Base-by-base conservation (phyloP, 108 stramenopile genomes). In the Licmophora abbreviata region DNA sequence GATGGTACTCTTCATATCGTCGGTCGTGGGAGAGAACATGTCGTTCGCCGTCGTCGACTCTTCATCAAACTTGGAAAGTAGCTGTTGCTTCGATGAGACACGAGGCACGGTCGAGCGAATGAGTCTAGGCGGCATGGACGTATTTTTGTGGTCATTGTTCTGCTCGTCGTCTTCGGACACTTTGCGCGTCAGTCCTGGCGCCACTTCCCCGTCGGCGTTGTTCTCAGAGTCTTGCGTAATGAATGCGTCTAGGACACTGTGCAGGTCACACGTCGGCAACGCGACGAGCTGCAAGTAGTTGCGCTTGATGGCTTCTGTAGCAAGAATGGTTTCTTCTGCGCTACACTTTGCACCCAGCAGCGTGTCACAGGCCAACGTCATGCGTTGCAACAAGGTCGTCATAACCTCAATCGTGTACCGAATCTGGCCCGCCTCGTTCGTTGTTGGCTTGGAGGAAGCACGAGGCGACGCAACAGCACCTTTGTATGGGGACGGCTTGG, bases 201-300 rank as follows among this genome's bases (percentile, higher is more conserved):
- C n/a, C n/a, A n/a, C n/a, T n/a, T n/a, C n/a, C n/a, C n/a, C n/a
- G n/a, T n/a, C n/a, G n/a, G n/a, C n/a, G n/a, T n/a, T n/a, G n/a
- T n/a, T n/a, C n/a, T n/a, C n/a, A n/a, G n/a, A n/a, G n/a, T n/a
- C n/a, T n/a, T n/a, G n/a, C n/a, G n/a, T n/a, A n/a, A n/a, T n/a
- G 37, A 69, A 69, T 17, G 51, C 54, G 43, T 63, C 45, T 37
- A 58, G 31, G 29, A 69, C 21, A 5, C 21, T 32, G 37, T 58
- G 43, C 12, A 69, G 27, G 6, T 63, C 60, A 21, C 38, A 29
- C 22, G 15, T 27, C n/a, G 61, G 34, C 6, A 69, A 22, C 11
- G 33, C 34, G 24, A 61, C 18, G 10, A 69, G 51, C 4, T 62
- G 34, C 11, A 48, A 14, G 21, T 63, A 62, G 11, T 44, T 53